Base-by-base conservation (phyloP, 75 land plant genomes). In the Selaginella tamariscina region DNA sequence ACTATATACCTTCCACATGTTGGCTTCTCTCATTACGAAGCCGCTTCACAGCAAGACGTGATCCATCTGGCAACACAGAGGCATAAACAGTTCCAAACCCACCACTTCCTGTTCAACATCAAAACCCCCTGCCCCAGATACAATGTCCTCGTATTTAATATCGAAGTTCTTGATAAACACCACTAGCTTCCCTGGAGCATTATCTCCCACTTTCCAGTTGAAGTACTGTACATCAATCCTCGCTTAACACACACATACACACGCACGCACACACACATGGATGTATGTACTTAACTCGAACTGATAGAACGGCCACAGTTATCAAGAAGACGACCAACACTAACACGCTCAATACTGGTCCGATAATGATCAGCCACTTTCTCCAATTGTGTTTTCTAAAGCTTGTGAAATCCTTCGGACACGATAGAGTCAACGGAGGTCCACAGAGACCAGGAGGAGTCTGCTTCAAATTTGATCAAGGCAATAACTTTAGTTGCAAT, bases 11-110 rank as follows among this genome's bases (percentile, higher is more conserved):
- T n/a, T n/a, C n/a, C n/a, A n/a, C n/a, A n/a, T n/a, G n/a, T n/a
- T n/a, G 54, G 11, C 18, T 21, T 8, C 21, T 59, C 26, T 59
- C 24, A 9, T 26, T 59, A 8, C 62, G 21, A 8, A 59, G 62
- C 23, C 23, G 27, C 62, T 59, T 59, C 62, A 59, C 62, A 2
- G 62, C 62, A 5, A 59, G 62, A 5, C 21, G 21, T 21, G 62
- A 59, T 5, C 62, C 62, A 59, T 59, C 62, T 5, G 62, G 62
- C 21, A 59, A 59, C 2, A 27, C 26, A 8, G 62, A 8, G 23
- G 5, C 23, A n/a, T 59, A 59, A 23, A 59, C 62, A 5, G 62
- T 21, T 59, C 62, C 62, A 59, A 59, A 59, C 8, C 62, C 62
- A n/a, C 62, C 62, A 5, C 21, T 26, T 26, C 62, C 62, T 59